Evolutionary conservation across 2,329 filamentous ascomycete genomes (phyloP), one percentile per base, ranked within the genome.

Genomic region (Aspergillus neoniger): DNA sequence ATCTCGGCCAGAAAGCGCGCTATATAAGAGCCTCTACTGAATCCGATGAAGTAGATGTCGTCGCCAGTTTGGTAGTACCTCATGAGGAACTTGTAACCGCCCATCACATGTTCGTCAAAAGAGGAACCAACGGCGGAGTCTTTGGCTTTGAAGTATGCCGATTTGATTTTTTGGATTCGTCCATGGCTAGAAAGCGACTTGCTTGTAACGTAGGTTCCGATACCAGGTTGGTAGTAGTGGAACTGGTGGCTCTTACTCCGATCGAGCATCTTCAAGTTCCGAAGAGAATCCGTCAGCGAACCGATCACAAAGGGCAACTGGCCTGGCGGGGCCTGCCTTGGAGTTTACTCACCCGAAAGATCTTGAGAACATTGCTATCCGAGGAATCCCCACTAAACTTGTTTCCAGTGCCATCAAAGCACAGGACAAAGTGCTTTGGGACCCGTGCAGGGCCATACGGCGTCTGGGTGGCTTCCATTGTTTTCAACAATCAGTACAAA

Each of bases 61-160:
- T 82, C 79, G 10, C 80, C 80, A 0, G 84, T 82, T 48, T 81
- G 81, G 71, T 91, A 91, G 72, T 88, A 90, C 17, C 87, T 84
- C 88, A 91, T 91, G 49, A 92, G 80, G 72, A 93, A 91, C 57
- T 88, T 87, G 75, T 95, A 95, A 1, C 90, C 91, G 7, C 88
- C 91, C 67, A 95, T 90, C 10, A 95, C 91, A 76, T 95, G 91
- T 59, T 91, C 84, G 66, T 90, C 90, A 65, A 96, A 94, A 0
- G 88, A 91, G 0, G 89, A 89, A 1, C 91, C 91, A 62, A 96
- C 76, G 9, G 91, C 91, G 3, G 89, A 91, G 73, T 95, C 91
- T 55, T 76, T 76, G 53, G 74, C 74, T 59, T 77, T 77, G 28
- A 72, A 59, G 56, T 76, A 76, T 25, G 72, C 72, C 15, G 72